Evolutionary conservation across 2,329 filamentous ascomycete genomes (phyloP).

Genomic region (Pezicula radicicola): DNA sequence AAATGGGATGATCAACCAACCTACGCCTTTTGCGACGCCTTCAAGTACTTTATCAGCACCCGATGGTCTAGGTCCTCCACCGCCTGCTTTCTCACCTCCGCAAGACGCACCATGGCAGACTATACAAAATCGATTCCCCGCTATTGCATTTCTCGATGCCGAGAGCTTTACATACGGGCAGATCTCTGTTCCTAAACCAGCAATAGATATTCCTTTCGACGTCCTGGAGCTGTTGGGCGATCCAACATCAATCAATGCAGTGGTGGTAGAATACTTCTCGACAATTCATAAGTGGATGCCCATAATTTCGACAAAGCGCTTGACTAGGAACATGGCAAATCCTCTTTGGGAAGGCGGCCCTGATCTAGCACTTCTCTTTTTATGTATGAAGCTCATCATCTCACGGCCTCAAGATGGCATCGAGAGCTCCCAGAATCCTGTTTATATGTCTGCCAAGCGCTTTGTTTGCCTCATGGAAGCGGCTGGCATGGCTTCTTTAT

Average conservation of each 20-base stretch:
- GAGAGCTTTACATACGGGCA: constrained; percentile 34
- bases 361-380: constrained; percentile 43
- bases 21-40: constrained; percentile 22
- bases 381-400: constrained; percentile 45
- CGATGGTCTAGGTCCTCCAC: constrained; percentile 14
- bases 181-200: constrained; percentile 35
- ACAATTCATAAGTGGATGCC: constrained; percentile 46
- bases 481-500: constrained; percentile 37
- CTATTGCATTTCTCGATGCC: constrained; percentile 41
- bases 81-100: constrained; percentile 15
- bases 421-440: constrained; percentile 30
- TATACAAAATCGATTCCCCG: constrained; percentile 35
- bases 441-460: constrained; percentile 41
- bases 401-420: constrained; percentile 33
- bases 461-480: constrained; percentile 39
- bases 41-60: constrained; percentile 7
- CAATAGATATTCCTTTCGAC: constrained; percentile 29
- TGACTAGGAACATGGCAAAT: constrained; percentile 35
- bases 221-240: constrained; percentile 37
- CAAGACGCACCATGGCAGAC: constrained; percentile 21
- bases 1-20: constrained; percentile 12
- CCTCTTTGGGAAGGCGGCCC: constrained; percentile 40
- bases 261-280: constrained; percentile 38
- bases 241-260: constrained; percentile 32
- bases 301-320: constrained; percentile 42